phyloP scores from a whole-genome alignment of 2,329 filamentous ascomycete species.

The Alternaria arbusti region DNA sequence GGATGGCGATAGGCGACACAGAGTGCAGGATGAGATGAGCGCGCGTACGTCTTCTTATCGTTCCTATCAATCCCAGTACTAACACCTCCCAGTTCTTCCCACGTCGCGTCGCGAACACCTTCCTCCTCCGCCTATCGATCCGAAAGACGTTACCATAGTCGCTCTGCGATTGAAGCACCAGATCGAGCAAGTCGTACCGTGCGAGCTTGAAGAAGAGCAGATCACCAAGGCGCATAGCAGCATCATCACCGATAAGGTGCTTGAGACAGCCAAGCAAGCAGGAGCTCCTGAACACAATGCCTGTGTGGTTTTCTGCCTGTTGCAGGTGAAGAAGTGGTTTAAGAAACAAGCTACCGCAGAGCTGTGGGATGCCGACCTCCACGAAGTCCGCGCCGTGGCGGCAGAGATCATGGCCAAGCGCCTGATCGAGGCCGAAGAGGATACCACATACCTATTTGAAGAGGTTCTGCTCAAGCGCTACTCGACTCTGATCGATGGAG shows the following conservation, averaged over 20 bases:
- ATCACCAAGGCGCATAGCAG: slow-evolving; percentile 83
- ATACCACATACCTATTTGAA: slow-evolving; percentile 79
- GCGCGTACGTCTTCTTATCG: slow-evolving; percentile 37
- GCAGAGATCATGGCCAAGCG: slow-evolving; percentile 92
- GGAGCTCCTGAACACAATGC: slow-evolving; percentile 75
- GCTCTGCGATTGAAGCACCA: slow-evolving; percentile 90
- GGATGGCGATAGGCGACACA: slow-evolving; percentile 48
- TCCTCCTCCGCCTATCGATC: slow-evolving; percentile 71
- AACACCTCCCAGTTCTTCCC: slow-evolving; percentile 65
- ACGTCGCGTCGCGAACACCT: slow-evolving; percentile 62
- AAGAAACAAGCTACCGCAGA: slow-evolving; percentile 78
- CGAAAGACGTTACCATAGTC: slow-evolving; percentile 84
- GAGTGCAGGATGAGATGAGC: slow-evolving; percentile 52
- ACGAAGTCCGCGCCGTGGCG: slow-evolving; percentile 77
- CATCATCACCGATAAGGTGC: slow-evolving; percentile 80
- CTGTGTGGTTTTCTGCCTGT: slow-evolving; percentile 83
- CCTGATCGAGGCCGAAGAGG: slow-evolving; percentile 84
- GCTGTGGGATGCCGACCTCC: slow-evolving; percentile 90
- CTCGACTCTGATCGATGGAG: slow-evolving; percentile 75
- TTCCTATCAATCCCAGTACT: slow-evolving; percentile 6
- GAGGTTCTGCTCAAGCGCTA: slow-evolving; percentile 86
- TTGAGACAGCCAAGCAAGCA: slow-evolving; percentile 81
- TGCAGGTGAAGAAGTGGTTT: slow-evolving; percentile 79
- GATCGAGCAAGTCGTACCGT: slow-evolving; percentile 87
- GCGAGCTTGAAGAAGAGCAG: slow-evolving; percentile 78